phyloP scores from a whole-genome alignment of 23 red algal genomes.

The Agarophyton chilense region DNA sequence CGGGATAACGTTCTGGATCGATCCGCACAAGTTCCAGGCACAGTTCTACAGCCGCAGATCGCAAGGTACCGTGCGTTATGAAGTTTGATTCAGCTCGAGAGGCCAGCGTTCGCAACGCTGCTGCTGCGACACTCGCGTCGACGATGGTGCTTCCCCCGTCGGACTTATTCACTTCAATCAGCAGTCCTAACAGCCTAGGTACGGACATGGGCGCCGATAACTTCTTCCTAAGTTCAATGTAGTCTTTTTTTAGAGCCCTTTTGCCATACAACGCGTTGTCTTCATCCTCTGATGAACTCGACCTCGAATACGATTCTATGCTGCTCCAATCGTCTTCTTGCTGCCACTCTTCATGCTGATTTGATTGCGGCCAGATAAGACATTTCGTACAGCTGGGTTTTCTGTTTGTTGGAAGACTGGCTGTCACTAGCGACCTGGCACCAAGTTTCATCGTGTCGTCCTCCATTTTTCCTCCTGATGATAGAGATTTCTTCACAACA shows the following conservation, averaged over 20 bases:
- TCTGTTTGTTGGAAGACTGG: not conserved
- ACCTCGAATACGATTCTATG: slow-evolving; percentile 39
- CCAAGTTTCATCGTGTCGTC: not conserved
- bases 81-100: slow-evolving; percentile 42
- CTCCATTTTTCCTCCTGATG: not conserved
- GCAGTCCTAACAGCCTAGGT: slow-evolving; percentile 12
- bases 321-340: slow-evolving; percentile 59
- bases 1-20: slow-evolving; percentile 51
- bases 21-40: slow-evolving; percentile 34
- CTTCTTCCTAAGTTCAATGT: slow-evolving; percentile 19
- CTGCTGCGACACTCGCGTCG: slow-evolving; percentile 8
- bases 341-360: slow-evolving; percentile 37
- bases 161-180: slow-evolving; percentile 37
- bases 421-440: not conserved
- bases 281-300: slow-evolving; percentile 7
- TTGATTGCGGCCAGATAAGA: not conserved
- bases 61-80: not conserved
- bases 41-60: slow-evolving; percentile 21
- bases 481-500: not conserved
- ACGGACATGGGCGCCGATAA: slow-evolving; percentile 63
- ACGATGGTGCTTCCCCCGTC: slow-evolving; percentile 36
- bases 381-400: not conserved
- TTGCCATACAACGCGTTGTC: not conserved
- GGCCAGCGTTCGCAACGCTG: slow-evolving; percentile 48
- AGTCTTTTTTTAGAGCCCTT: not conserved